Conservation (phyloP, 345 rosid species). For the Alliaria petiolata region DNA sequence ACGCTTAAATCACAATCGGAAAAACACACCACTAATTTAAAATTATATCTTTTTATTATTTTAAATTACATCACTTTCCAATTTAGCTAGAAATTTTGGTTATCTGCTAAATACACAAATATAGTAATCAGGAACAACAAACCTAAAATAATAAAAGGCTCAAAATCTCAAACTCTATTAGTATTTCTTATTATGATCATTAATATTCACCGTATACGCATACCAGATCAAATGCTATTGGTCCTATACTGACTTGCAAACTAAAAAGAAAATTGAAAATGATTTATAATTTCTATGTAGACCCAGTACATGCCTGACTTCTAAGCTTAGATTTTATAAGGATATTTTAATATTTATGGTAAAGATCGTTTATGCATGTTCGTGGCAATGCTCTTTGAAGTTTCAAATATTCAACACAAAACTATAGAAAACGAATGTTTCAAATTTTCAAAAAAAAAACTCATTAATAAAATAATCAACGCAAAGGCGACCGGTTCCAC, state of each 20-base stretch:
- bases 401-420: slow-evolving; percentile 12
- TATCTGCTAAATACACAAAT: background rate
- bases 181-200: background rate
- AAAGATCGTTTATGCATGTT: slow-evolving; percentile 1
- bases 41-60: too few relatives aligned
- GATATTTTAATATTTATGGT: background rate
- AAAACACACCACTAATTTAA: too few relatives aligned
- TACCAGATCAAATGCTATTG: background rate
- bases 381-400: slow-evolving; percentile 11
- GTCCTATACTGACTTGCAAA: background rate
- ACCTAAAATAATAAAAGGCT: background rate
- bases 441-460: background rate
- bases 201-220: background rate
- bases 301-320: background rate
- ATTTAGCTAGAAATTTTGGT: too few relatives aligned
- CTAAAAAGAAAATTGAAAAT: too few relatives aligned
- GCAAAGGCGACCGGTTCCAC: slow-evolving; percentile 27
- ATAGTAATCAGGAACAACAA: too few relatives aligned
- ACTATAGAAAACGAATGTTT: background rate
- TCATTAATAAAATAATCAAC: slow-evolving; percentile 1
- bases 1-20: too few relatives aligned
- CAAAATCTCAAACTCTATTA: background rate
- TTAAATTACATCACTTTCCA: too few relatives aligned
- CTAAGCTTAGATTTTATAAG: background rate
- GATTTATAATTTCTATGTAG: background rate